Percentiles rank a stretch among this genome's conserved stretches.
Evolutionary conservation across 768 basidiomycete genomes (phyloP).

Genomic region (Kwoniella shandongensis): DNA sequence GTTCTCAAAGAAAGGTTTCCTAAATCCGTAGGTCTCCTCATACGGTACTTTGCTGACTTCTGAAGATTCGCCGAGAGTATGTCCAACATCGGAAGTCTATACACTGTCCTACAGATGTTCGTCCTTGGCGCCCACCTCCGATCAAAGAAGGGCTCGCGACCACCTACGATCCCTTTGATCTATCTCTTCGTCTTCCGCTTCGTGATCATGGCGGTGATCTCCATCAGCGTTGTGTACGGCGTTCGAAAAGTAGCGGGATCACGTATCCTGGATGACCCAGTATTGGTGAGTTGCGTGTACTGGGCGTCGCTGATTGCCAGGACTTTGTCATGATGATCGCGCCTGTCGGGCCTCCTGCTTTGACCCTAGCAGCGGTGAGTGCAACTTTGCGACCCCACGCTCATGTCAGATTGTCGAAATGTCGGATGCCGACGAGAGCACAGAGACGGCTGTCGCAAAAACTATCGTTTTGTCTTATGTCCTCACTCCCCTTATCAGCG

Average conservation of each 20-base stretch:
- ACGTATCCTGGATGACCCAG: constrained; percentile 36
- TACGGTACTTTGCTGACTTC: constrained; percentile 13
- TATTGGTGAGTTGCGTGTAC: constrained; percentile 31
- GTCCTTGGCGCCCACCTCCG: constrained; percentile 50
- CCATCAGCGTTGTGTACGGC: constrained; percentile 34
- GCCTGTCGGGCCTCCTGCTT: constrained; percentile 50
- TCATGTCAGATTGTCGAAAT: constrained; percentile 25
- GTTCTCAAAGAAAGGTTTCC: constrained; percentile 36
- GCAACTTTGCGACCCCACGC: neutral
- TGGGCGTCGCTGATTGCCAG: constrained; percentile 15
- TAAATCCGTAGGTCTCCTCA: constrained; percentile 33
- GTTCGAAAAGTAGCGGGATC: constrained; percentile 22
- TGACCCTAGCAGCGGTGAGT: constrained; percentile 51
- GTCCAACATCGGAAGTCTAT: constrained; percentile 45
- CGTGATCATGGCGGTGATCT: constrained; percentile 42
- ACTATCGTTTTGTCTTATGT: constrained; percentile 47
- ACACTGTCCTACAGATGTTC: constrained; percentile 49
- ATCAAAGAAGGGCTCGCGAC: constrained; percentile 34
- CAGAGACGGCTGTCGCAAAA: constrained; percentile 43
- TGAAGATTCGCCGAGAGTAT: constrained; percentile 28
- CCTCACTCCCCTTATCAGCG: constrained; percentile 44
- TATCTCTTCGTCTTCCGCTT: constrained; percentile 51
- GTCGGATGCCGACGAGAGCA: constrained; percentile 42
- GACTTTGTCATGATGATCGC: constrained; percentile 48
- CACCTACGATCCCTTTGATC: constrained; percentile 31